phyloP scores from a whole-genome alignment of 2,329 filamentous ascomycete genomes.

The Ascochyta koolunga region DNA sequence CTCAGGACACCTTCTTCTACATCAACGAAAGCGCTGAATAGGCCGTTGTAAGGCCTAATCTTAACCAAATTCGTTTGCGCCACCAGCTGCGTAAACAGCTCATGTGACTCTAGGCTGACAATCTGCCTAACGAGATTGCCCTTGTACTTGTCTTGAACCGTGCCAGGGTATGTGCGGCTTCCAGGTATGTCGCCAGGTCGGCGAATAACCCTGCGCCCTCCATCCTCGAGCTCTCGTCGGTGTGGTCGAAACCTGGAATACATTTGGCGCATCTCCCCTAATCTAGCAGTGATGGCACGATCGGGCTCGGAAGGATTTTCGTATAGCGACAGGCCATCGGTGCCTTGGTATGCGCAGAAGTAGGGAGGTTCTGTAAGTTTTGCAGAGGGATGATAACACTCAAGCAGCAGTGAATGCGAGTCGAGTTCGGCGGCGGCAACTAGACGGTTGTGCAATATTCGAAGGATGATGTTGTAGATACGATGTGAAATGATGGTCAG shows the following conservation, averaged over 20 bases:
- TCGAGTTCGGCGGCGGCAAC: conserved; percentile 63
- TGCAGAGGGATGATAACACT: conserved; percentile 76
- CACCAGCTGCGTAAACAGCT: conserved; percentile 77
- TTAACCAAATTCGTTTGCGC: conserved; percentile 72
- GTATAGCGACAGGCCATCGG: conserved; percentile 61
- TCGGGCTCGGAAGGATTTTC: conserved; percentile 44
- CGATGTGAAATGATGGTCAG: conserved; percentile 66
- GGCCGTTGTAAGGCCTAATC: conserved; percentile 63
- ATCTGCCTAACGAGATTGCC: conserved; percentile 62
- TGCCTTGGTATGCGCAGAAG: conserved; percentile 70
- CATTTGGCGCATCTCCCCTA: conserved; percentile 60
- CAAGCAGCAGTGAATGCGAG: conserved; percentile 73
- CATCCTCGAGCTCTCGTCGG: conserved; percentile 58
- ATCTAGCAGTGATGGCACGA: conserved; percentile 34
- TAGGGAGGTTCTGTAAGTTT: conserved; percentile 73
- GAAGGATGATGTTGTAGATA: conserved; percentile 67
- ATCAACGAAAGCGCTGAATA: conserved; percentile 69
- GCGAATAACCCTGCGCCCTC: conserved; percentile 39
- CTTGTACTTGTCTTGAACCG: conserved; percentile 33
- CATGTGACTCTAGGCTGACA: conserved; percentile 70
- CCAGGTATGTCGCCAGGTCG: conserved; percentile 57
- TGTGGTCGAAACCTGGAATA: conserved; percentile 76
- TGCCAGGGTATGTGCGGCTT: conserved; percentile 48
- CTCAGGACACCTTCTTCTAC: conserved; percentile 72
- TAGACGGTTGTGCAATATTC: conserved; percentile 69